A percentile compares a stretch with the other conserved stretches of the same genome.
Evolutionary conservation across 371 early-diverging fungal species (phyloP).

Genomic region (Basidiobolus meristosporus): DNA sequence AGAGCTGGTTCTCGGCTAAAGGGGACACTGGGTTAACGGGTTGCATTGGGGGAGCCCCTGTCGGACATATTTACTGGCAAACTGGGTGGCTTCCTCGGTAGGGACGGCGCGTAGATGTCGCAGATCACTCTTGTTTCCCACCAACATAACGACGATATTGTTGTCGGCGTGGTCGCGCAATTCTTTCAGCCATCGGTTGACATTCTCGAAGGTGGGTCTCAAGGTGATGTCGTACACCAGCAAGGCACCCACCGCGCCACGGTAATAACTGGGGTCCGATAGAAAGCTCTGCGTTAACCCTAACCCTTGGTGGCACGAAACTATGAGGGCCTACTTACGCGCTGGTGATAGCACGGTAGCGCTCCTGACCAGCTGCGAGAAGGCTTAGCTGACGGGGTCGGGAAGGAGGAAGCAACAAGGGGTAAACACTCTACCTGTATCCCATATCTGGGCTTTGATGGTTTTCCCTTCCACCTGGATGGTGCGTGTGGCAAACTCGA

Average conservation of each 20-base stretch:
- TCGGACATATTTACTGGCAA: slow-evolving; percentile 80
- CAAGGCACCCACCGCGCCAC: slow-evolving; percentile 98
- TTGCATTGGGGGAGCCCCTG: background rate
- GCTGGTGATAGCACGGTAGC: slow-evolving; percentile 77
- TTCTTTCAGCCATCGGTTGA: slow-evolving; percentile 95
- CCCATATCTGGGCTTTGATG: slow-evolving; percentile 99
- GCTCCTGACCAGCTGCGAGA: slow-evolving; percentile 65
- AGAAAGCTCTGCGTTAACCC: no score
- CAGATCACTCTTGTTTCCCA: slow-evolving; percentile 99
- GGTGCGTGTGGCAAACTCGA: slow-evolving; percentile 96
- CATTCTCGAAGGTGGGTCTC: slow-evolving; percentile 87
- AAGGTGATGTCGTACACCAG: slow-evolving; percentile 98
- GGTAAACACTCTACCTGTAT: slow-evolving; percentile 49
- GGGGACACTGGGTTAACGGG: background rate
- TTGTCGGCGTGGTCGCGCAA: slow-evolving; percentile 93
- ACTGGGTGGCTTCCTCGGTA: slow-evolving; percentile 90
- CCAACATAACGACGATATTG: slow-evolving; percentile 96
- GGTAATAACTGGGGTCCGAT: slow-evolving; percentile 97
- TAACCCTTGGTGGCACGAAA: no score
- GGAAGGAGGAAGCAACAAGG: no score
- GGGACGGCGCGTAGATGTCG: slow-evolving; percentile 88
- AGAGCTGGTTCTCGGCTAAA: slow-evolving; percentile 27
- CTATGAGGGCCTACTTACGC: no score
- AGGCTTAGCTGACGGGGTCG: background rate
- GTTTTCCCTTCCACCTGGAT: slow-evolving; percentile 92